These are phyloP conservation scores for Agastache rugosa DNA, from an alignment of 257 asterid genomes.

Conservation along the genomic window DNA sequence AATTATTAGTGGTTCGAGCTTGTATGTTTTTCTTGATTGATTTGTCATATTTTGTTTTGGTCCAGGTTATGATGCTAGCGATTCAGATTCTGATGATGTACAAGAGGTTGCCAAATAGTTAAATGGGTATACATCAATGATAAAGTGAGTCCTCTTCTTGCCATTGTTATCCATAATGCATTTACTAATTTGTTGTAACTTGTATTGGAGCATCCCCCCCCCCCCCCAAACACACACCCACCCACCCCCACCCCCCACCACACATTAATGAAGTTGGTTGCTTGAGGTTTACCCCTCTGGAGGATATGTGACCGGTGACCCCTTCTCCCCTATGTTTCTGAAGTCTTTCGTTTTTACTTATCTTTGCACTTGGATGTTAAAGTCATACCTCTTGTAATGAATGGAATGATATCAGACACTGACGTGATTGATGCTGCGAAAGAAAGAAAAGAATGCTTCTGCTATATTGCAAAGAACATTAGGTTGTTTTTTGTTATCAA, in stretches of 20 bases:
- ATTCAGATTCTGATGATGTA: conserved; percentile 82
- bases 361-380: conserved; percentile 11
- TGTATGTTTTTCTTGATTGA: not conserved
- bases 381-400: not conserved
- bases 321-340: conserved; percentile 10
- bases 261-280: conserved; percentile 3
- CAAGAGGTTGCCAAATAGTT: conserved; percentile 52
- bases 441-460: not conserved
- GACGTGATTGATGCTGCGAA: conserved; percentile 4
- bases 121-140: conserved; percentile 34
- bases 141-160: conserved; percentile 49
- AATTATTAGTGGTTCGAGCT: conserved; percentile 5
- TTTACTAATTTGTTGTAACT: conserved; percentile 11
- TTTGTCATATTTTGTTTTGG: conserved; percentile 19
- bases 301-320: not conserved
- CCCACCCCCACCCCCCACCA: not conserved
- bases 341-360: not conserved
- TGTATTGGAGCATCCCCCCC: too few relatives aligned
- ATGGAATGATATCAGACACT: not conserved
- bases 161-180: conserved; percentile 8
- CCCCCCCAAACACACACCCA: too few relatives aligned
- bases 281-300: not conserved
- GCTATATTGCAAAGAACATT: not conserved
- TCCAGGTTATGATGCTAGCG: conserved; percentile 86
- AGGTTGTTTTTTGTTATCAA: not conserved